Conservation (phyloP, 192 early-diverging fungal species). For the Backusella tuberculispora region DNA sequence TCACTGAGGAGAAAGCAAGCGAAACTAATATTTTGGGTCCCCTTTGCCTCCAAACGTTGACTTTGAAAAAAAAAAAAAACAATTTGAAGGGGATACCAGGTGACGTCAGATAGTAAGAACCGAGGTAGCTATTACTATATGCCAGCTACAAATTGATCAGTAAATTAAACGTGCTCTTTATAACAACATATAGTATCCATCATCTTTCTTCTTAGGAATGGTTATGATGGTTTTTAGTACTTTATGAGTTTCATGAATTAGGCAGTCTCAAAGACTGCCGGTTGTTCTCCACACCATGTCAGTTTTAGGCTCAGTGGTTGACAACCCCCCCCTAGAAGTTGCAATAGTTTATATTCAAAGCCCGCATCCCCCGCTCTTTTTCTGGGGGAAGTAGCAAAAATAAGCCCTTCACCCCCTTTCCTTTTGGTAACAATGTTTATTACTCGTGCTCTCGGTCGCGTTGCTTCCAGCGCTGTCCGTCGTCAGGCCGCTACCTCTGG, state of each 20-base stretch:
- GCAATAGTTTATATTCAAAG: slow-evolving; percentile 9
- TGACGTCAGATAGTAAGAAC: not conserved
- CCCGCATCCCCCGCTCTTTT: slow-evolving; percentile 15
- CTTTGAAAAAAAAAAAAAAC: slow-evolving; percentile 10
- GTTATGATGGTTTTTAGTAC: not conserved
- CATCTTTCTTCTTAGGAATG: not conserved
- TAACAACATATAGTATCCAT: too few species aligned
- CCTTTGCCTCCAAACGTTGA: slow-evolving; percentile 14
- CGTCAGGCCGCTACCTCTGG: slow-evolving; percentile 26
- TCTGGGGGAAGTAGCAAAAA: slow-evolving; percentile 23
- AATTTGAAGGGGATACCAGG: slow-evolving; percentile 7
- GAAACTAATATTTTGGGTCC: slow-evolving; percentile 17
- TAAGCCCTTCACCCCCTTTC: slow-evolving; percentile 26
- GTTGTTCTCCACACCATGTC: slow-evolving; percentile 6
- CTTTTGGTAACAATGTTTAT: slow-evolving; percentile 34
- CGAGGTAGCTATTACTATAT: not conserved
- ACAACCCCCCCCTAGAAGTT: slow-evolving; percentile 16
- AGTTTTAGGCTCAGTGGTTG: slow-evolving; percentile 14
- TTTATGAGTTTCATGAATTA: not conserved
- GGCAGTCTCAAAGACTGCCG: not conserved
- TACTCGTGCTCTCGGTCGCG: slow-evolving; percentile 36
- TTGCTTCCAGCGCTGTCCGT: slow-evolving; percentile 32
- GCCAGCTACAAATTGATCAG: not conserved
- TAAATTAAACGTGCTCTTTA: not conserved
- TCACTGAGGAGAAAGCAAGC: slow-evolving; percentile 17